A percentile compares a stretch with the other conserved stretches of the same genome.
These are phyloP conservation scores for Prunus salicina DNA, from an alignment of 306 rosid species.

Conservation along the genomic window DNA sequence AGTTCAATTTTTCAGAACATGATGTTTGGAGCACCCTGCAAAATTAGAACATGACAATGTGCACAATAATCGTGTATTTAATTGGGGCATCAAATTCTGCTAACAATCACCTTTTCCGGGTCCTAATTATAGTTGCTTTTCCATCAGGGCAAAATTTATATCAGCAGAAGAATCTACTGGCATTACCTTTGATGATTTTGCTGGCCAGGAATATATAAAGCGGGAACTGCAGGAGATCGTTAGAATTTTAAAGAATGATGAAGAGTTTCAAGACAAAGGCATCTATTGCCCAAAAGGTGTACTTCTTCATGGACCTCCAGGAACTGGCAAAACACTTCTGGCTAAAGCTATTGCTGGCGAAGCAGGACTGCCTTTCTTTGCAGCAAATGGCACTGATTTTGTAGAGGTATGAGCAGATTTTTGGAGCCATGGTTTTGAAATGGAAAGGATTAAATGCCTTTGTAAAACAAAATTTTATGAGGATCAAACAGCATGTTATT, in stretches of 20 bases:
- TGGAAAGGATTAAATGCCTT: not conserved
- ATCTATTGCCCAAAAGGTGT: constrained; percentile 98
- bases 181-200: constrained; percentile 92
- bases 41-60: not conserved
- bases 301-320: constrained; percentile 98
- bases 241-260: constrained; percentile 80
- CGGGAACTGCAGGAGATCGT: constrained; percentile 94
- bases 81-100: constrained; percentile 10
- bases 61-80: not conserved
- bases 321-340: constrained; percentile 95
- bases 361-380: constrained; percentile 97
- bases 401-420: constrained; percentile 75
- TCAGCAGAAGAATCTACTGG: constrained; percentile 99
- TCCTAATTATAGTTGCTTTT: constrained; percentile 42
- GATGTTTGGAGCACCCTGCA: not conserved
- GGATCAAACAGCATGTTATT: not conserved
- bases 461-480: not conserved
- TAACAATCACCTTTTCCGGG: constrained; percentile 10
- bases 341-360: constrained; percentile 99
- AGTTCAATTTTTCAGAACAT: not conserved
- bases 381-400: constrained; percentile 96
- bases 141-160: constrained; percentile 91
- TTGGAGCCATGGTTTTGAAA: constrained; percentile 14
- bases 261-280: constrained; percentile 91
- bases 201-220: constrained; percentile 99